Evolutionary conservation across 345 rosid genomes (phyloP), one percentile per base, ranked within the genome.

Genomic region (Pugionium dolabratum): DNA sequence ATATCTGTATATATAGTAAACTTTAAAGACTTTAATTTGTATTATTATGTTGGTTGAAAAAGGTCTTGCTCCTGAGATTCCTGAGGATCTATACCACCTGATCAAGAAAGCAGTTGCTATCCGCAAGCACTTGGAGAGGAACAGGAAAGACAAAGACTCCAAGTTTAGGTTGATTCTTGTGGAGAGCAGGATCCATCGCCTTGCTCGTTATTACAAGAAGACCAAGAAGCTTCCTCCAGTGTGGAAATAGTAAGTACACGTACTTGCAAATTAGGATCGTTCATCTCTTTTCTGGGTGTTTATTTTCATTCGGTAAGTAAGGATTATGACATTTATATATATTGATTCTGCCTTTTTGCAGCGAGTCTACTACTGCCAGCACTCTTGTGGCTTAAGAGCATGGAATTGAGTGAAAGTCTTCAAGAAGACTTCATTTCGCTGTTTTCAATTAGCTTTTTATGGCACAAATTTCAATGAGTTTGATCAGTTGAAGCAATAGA

Each of bases 211-310:
- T 58, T 90, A 90, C 83, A 90, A 90, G 88, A 87, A 87, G 78
- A 90, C 90, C 11, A 87, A 84, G 87, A 90, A 87, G 83, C 88
- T 90, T 36, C 95, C 92, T 4, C 92, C 95, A 3, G 91, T 90
- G 33, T 90, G 92, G 95, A 90, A 90, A 71, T 90, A 87, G 88
- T 84, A 49, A 79, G 88, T 64, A 26, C 3, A 8, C 37, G 0
- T 75, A 66, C 39, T 41, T 29, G 2, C 59, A 25, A 32, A 28
- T 33, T 25, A 1, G 6, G 9, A 0, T 29, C 3, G 39, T n/a
- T 5, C 26, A 4, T 6, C 45, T 40, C n/a, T 40, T 40, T 9
- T 40, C 6, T 9, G 7, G 7, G 6, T 56, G 1, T 26, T 36
- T 27, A 4, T 9, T 9, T 4, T 8, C 35, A 18, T 18, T 9